A percentile compares a stretch with the other conserved stretches of the same genome.
Conservation (phyloP, 2,329 filamentous ascomycete species). For the Corniculantispora saksenae region DNA sequence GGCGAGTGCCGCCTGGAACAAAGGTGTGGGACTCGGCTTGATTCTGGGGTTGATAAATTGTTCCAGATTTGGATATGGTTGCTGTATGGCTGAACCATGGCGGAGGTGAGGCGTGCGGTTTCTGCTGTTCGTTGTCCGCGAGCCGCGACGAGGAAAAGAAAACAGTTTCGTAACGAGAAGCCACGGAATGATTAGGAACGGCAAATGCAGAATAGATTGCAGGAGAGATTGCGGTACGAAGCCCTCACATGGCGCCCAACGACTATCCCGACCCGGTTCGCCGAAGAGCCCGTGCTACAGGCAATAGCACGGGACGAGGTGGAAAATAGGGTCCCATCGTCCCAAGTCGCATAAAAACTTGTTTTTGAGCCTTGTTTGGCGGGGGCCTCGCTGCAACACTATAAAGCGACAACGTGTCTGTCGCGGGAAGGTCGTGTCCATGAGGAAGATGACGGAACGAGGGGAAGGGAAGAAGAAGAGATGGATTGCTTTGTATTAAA, state of each 20-base stretch:
- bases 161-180: not conserved
- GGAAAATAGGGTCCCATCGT: slow-evolving; percentile 5
- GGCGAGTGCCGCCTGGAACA: slow-evolving; percentile 4
- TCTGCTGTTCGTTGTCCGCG: slow-evolving; percentile 11
- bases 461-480: not conserved
- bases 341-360: slow-evolving; percentile 1
- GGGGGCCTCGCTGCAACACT: slow-evolving; percentile 6
- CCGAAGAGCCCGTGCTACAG: not conserved
- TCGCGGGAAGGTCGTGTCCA: not conserved
- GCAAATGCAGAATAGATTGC: not conserved
- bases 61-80: slow-evolving; percentile 3
- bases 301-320: not conserved
- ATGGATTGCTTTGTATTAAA: not conserved
- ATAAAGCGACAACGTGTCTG: slow-evolving; percentile 6
- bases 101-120: not conserved
- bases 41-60: slow-evolving; percentile 7
- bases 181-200: slow-evolving; percentile 14
- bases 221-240: not conserved
- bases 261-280: not conserved
- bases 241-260: not conserved
- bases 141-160: not conserved
- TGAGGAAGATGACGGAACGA: not conserved
- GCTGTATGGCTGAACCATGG: not conserved
- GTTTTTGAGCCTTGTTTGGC: slow-evolving; percentile 14
- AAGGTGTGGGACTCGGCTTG: slow-evolving; percentile 7